Conservation (phyloP, 2,329 filamentous ascomycete species). For the Teratosphaeria gauchensis region DNA sequence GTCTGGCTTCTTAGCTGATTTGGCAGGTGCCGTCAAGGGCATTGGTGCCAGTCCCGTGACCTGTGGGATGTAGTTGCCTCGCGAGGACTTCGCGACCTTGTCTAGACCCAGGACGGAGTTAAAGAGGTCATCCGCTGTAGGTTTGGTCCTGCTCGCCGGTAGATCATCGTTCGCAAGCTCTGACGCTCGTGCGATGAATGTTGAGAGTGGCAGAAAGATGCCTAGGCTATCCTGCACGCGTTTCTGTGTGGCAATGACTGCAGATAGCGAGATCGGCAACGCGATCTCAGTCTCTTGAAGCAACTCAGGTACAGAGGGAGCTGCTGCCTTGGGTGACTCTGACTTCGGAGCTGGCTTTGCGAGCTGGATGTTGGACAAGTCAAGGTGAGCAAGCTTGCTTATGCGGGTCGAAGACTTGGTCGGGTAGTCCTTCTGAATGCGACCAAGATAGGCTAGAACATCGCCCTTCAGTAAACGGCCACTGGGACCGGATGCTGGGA, state of each 20-base stretch:
- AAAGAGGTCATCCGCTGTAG: conserved; percentile 75
- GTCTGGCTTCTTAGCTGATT: conserved; percentile 49
- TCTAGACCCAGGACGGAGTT: conserved; percentile 72
- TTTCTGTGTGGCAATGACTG: conserved; percentile 71
- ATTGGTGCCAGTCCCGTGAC: conserved; percentile 48
- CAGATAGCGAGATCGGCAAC: conserved; percentile 66
- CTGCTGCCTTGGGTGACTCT: conserved; percentile 35
- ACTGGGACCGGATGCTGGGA: conserved; percentile 77
- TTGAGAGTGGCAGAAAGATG: conserved; percentile 71
- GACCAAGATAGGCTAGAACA: conserved; percentile 79
- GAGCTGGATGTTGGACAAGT: conserved; percentile 91
- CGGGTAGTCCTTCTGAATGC: conserved; percentile 63
- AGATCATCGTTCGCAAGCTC: conserved; percentile 82
- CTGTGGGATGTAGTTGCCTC: conserved; percentile 62
- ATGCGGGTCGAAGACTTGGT: conserved; percentile 61
- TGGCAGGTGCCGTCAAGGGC: conserved; percentile 24
- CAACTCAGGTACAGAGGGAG: conserved; percentile 30
- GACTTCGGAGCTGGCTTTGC: conserved; percentile 36
- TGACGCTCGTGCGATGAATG: conserved; percentile 75
- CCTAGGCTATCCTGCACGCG: conserved; percentile 69
- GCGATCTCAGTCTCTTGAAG: conserved; percentile 51
- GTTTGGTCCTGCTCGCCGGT: conserved; percentile 56
- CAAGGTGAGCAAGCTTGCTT: conserved; percentile 68
- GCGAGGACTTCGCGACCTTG: conserved; percentile 40
- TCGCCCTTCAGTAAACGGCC: conserved; percentile 91